A percentile compares a stretch with the other conserved stretches of the same genome.
Conservation (phyloP, 2,329 filamentous ascomycete genomes). For the Bipolaris oryzae region DNA sequence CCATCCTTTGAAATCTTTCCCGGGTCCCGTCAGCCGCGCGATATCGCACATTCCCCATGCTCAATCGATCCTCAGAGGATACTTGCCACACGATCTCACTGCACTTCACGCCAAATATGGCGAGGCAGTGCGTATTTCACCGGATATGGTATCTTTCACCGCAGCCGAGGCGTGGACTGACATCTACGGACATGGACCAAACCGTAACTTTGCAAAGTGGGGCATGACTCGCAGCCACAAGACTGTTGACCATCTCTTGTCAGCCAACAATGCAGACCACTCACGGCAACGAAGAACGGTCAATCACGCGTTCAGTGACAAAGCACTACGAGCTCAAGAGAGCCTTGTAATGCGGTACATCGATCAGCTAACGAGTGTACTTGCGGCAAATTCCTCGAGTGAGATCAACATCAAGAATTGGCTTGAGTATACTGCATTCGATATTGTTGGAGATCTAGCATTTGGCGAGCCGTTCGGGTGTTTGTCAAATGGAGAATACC, state of each 20-base stretch:
- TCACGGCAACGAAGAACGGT: slow-evolving; percentile 35
- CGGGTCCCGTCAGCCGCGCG: slow-evolving; percentile 33
- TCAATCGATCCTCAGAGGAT: background rate
- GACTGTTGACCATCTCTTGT: slow-evolving; percentile 9
- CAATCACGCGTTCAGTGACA: slow-evolving; percentile 46
- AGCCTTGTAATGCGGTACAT: slow-evolving; percentile 41
- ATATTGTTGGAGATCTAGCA: slow-evolving; percentile 51
- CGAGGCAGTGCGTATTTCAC: slow-evolving; percentile 16
- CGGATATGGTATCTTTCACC: slow-evolving; percentile 10
- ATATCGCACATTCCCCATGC: slow-evolving; percentile 7
- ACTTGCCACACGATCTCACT: background rate
- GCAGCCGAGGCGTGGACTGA: slow-evolving; percentile 45
- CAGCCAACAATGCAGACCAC: slow-evolving; percentile 29
- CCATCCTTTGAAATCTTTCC: slow-evolving; percentile 27
- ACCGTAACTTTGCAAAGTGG: slow-evolving; percentile 1
- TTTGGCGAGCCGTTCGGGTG: slow-evolving; percentile 51
- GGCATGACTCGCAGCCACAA: slow-evolving; percentile 4
- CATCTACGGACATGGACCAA: slow-evolving; percentile 39
- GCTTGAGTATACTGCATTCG: slow-evolving; percentile 49
- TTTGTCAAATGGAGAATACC: slow-evolving; percentile 36
- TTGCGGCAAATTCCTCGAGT: background rate
- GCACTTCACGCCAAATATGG: slow-evolving; percentile 13
- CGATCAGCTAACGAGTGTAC: slow-evolving; percentile 13
- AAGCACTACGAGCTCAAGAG: slow-evolving; percentile 46
- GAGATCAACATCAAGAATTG: slow-evolving; percentile 25